A percentile compares a stretch with the other conserved stretches of the same genome.
These are phyloP conservation scores for Rhodamnia argentea DNA, from an alignment of 345 rosid genomes.

Conservation along the genomic window DNA sequence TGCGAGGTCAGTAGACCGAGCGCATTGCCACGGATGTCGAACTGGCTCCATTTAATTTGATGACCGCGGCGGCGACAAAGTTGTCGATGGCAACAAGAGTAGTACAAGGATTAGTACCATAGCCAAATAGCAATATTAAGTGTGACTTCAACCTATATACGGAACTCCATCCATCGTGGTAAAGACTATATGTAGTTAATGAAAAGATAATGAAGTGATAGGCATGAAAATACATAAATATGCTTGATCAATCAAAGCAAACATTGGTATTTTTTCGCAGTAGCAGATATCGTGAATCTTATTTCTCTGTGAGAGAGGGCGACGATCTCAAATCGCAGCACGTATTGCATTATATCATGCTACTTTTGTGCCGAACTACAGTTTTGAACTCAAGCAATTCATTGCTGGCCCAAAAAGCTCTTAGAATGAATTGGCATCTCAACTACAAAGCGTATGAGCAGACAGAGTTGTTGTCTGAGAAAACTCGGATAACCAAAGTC, in stretches of 20 bases:
- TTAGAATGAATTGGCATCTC: background rate
- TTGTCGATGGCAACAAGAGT: background rate
- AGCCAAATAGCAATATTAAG: background rate
- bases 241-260: too few relatives aligned
- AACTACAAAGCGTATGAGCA: background rate
- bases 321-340: background rate
- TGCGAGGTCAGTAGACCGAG: conserved; percentile 70
- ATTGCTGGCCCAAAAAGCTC: background rate
- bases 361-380: background rate
- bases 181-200: background rate
- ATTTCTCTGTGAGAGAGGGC: background rate
- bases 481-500: background rate
- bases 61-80: background rate
- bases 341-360: background rate
- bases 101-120: background rate
- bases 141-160: background rate
- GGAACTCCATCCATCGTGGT: background rate
- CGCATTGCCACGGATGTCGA: conserved; percentile 61
- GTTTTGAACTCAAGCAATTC: background rate
- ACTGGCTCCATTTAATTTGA: conserved; percentile 17
- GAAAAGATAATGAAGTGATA: background rate
- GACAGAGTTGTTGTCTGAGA: background rate
- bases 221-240: too few relatives aligned
- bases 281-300: background rate
- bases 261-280: background rate